Conservation (phyloP, 352 stramenopile genomes). For the Bremia lactucae region DNA sequence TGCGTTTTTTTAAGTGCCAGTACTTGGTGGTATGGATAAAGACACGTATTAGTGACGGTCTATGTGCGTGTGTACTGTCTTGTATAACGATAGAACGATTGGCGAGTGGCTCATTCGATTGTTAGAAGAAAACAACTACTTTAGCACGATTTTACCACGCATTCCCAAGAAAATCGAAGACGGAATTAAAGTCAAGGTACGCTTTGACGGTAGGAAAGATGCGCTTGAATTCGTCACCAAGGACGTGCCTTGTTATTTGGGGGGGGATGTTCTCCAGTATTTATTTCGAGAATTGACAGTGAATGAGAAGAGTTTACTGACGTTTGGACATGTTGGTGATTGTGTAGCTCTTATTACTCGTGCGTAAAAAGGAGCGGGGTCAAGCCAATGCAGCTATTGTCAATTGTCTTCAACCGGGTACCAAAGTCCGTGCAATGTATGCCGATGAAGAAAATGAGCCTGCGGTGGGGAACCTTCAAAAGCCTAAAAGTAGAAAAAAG, state of each 20-base stretch:
- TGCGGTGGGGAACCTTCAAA: too few relatives aligned
- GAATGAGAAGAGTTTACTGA: too few relatives aligned
- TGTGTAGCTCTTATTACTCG: slow-evolving; percentile 72
- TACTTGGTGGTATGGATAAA: too few relatives aligned
- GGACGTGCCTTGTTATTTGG: slow-evolving; percentile 12
- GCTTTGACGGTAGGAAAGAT: too few relatives aligned
- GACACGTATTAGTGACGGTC: slow-evolving; percentile 11
- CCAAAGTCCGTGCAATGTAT: slow-evolving; percentile 91
- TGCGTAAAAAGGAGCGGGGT: slow-evolving; percentile 51
- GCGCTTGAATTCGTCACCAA: neutral
- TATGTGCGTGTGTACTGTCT: slow-evolving; percentile 1
- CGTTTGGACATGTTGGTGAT: too few relatives aligned
- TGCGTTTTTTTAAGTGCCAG: too few relatives aligned
- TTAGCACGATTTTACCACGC: slow-evolving; percentile 91
- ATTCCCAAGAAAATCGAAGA: slow-evolving; percentile 94
- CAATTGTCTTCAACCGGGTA: slow-evolving; percentile 78
- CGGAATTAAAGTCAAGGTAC: slow-evolving; percentile 91
- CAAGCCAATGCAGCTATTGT: slow-evolving; percentile 55
- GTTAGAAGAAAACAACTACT: slow-evolving; percentile 93
- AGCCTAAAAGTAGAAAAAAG: too few relatives aligned
- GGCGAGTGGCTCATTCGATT: slow-evolving; percentile 86
- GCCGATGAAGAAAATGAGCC: slow-evolving; percentile 92
- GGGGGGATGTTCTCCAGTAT: slow-evolving; percentile 12
- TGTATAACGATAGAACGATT: slow-evolving; percentile 86
- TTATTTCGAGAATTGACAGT: too few relatives aligned